A percentile compares a stretch with the other conserved stretches of the same genome.
Conservation (phyloP, 78 protist genomes). For the slime mould (Dictyostelium discoideum) region dicty_2.7 NC_007090.3:872001-872500, state of each 20-base stretch:
- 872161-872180: conserved; percentile 29
- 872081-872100: not conserved
- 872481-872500: not conserved
- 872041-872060: conserved; percentile 69
- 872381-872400: conserved; percentile 5
- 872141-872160: conserved; percentile 41
- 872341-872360: not conserved
- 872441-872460: conserved; percentile 3
- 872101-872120: not conserved
- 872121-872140: not conserved
- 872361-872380: conserved; percentile 22
- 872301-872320: not conserved
- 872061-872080: conserved; percentile 11
- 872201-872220: not conserved
- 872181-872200: conserved; percentile 16
- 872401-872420: not conserved
- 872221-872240: conserved; percentile 73
- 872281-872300: conserved; percentile 54
- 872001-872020: conserved; percentile 10
- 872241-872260: conserved; percentile 55
- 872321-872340: conserved; percentile 3
- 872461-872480: not conserved
- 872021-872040: not conserved
- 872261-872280: conserved; percentile 38
- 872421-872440: conserved; percentile 6